These are phyloP conservation scores for Pleodorina starrii DNA, from an alignment of 139 green algal genomes.

Conservation along the genomic window DNA sequence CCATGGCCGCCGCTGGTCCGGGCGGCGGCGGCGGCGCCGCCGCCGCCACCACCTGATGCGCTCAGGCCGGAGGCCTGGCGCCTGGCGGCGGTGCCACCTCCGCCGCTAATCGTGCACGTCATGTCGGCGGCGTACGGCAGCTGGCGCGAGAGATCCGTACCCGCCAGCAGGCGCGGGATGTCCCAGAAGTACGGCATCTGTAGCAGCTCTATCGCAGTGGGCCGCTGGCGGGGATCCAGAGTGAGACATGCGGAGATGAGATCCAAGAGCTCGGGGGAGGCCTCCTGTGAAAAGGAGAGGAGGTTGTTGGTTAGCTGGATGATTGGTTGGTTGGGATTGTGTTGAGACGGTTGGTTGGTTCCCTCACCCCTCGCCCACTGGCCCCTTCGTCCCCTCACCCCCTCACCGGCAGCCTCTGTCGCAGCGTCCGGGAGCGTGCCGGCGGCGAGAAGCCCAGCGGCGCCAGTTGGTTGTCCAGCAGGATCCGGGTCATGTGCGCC, in stretches of 20 bases:
- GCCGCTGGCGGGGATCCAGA: background rate
- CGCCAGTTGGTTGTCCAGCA: background rate
- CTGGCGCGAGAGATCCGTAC: conserved; percentile 5
- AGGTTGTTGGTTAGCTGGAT: no score
- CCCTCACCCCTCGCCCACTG: no score
- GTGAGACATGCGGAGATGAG: background rate
- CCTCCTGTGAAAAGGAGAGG: background rate
- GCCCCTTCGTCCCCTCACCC: no score
- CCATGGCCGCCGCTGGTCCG: background rate
- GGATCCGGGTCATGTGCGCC: conserved; percentile 52
- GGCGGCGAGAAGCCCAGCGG: background rate
- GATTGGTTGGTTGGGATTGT: no score
- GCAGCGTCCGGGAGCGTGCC: background rate
- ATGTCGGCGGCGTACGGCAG: conserved; percentile 22
- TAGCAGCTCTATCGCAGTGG: conserved; percentile 6
- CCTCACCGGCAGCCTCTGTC: conserved; percentile 26
- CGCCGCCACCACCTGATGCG: no score
- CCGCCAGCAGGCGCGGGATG: background rate
- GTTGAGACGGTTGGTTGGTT: no score
- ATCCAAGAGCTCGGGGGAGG: background rate
- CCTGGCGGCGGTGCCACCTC: background rate
- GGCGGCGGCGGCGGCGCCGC: background rate
- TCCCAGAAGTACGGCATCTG: conserved; percentile 31
- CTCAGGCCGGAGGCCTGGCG: background rate
- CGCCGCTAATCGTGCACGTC: background rate